Evolutionary conservation across 1,284 basidiomycete species (phyloP).

Genomic region (Cryptococcus sp.): DNA sequence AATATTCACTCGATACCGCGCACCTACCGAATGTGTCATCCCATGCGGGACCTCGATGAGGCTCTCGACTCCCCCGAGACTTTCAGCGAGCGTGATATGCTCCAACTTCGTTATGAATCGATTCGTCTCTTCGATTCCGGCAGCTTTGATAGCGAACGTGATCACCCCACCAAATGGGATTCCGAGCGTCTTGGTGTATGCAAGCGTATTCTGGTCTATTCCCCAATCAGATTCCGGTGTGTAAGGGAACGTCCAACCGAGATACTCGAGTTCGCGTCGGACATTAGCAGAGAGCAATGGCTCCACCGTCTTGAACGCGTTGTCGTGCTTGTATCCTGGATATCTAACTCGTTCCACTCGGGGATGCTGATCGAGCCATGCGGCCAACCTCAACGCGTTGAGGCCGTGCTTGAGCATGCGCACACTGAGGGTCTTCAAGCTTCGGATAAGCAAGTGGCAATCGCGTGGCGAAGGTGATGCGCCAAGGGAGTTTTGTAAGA

Average conservation of each 20-base stretch:
- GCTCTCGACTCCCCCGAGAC: slow-evolving; percentile 87
- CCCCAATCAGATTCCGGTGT: slow-evolving; percentile 22
- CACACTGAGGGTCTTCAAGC: slow-evolving; percentile 84
- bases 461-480: slow-evolving; percentile 87
- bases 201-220: slow-evolving; percentile 18
- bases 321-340: slow-evolving; percentile 71
- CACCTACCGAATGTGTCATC: slow-evolving; percentile 65
- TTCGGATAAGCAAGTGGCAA: slow-evolving; percentile 86
- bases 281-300: slow-evolving; percentile 66
- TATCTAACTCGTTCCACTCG: slow-evolving; percentile 78
- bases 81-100: slow-evolving; percentile 85
- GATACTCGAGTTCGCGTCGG: slow-evolving; percentile 63
- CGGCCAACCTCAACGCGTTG: slow-evolving; percentile 78
- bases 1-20: too few relatives aligned
- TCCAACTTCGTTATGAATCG: slow-evolving; percentile 69
- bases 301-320: slow-evolving; percentile 65
- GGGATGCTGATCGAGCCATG: slow-evolving; percentile 62
- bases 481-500: slow-evolving; percentile 88
- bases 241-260: slow-evolving; percentile 48
- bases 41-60: slow-evolving; percentile 77
- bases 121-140: slow-evolving; percentile 43
- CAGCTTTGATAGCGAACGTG: slow-evolving; percentile 61
- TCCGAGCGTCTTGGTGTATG: slow-evolving; percentile 39
- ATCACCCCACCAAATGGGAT: slow-evolving; percentile 74
- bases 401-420: slow-evolving; percentile 84